Conservation (phyloP, 441 rosid species). For the Kokia cookei region DNA sequence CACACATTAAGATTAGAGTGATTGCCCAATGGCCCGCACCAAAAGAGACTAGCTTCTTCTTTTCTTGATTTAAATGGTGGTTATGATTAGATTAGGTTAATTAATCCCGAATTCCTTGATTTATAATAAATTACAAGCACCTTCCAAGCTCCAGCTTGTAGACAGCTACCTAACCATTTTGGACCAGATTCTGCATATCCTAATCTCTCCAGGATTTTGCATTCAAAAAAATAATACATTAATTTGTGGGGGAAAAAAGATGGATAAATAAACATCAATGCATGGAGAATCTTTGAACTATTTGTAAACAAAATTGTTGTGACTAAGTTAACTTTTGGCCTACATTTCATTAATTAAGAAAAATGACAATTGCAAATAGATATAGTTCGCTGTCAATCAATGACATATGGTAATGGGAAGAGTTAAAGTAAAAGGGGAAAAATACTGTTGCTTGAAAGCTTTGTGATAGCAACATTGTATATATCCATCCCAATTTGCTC, state of each 20-base stretch:
- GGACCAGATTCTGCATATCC: background rate
- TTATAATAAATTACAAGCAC: background rate
- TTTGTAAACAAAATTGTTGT: background rate
- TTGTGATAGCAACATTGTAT: background rate
- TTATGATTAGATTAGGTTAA: background rate
- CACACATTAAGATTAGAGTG: background rate
- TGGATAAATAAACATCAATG: background rate
- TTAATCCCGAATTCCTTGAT: background rate
- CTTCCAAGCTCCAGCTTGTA: background rate
- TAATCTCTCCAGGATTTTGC: background rate
- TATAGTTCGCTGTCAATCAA: background rate
- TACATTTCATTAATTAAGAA: background rate
- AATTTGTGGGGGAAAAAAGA: background rate
- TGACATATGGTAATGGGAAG: background rate
- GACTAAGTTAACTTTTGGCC: background rate
- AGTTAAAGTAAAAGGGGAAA: background rate
- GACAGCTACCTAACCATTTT: constrained; percentile 14
- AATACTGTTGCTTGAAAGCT: background rate
- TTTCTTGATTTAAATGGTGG: background rate
- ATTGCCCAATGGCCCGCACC: background rate
- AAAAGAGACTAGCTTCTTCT: background rate
- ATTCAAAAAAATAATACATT: background rate
- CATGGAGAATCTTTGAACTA: background rate
- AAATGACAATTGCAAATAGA: background rate
- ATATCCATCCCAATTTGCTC: background rate